Conservation (phyloP, 352 stramenopile species). For the Phytopythium chamaehyphon region DNA sequence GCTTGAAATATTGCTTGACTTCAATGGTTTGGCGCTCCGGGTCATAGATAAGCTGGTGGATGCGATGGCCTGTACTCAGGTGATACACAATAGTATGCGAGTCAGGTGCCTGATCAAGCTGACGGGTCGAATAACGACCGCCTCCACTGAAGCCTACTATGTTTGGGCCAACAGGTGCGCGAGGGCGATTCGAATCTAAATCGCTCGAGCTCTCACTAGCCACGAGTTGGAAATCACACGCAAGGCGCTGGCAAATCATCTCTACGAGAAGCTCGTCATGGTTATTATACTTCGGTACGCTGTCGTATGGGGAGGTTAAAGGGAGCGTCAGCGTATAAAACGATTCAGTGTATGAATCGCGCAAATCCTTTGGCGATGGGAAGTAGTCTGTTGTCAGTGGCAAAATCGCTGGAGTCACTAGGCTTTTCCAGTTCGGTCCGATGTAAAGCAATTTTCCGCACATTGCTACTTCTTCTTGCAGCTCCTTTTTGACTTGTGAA, state of each 20-base stretch:
- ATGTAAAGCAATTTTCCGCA: constrained; percentile 33
- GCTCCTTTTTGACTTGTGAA: neutral
- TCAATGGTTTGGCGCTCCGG: constrained; percentile 68
- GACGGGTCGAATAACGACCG: constrained; percentile 5
- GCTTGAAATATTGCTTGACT: constrained; percentile 72
- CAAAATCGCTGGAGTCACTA: constrained; percentile 93
- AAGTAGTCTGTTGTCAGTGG: constrained; percentile 89
- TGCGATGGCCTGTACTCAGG: constrained; percentile 77
- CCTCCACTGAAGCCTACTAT: neutral
- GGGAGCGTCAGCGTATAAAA: constrained; percentile 80
- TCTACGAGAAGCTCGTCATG: constrained; percentile 71
- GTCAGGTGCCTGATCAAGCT: constrained; percentile 6
- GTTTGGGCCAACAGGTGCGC: neutral
- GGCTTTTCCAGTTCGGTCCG: constrained; percentile 95
- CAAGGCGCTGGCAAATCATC: constrained; percentile 79
- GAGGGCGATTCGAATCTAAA: neutral
- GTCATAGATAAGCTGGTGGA: constrained; percentile 81
- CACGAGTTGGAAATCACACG: constrained; percentile 77
- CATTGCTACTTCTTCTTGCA: constrained; percentile 6
- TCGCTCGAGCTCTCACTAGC: constrained; percentile 18
- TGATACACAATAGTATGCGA: constrained; percentile 37
- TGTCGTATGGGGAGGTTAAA: constrained; percentile 31
- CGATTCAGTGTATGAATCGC: constrained; percentile 64
- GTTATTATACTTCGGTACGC: constrained; percentile 52
- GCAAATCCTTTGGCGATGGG: constrained; percentile 62